phyloP scores from a whole-genome alignment of 768 basidiomycete species.

The Lyophyllum semitale region DNA sequence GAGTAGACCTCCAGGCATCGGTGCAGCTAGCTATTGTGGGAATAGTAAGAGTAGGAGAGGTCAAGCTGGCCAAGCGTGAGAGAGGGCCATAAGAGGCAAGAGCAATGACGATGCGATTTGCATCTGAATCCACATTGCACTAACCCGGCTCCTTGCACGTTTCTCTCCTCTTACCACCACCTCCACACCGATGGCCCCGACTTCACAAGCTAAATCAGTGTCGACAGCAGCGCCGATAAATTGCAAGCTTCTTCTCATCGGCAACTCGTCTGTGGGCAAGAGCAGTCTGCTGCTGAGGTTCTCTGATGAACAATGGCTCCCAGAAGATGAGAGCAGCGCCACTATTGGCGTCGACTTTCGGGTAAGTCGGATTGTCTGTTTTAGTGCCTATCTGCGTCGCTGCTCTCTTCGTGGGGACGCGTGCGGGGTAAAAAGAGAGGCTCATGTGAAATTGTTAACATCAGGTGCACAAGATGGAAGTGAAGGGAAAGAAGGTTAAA shows the following conservation, averaged over 20 bases:
- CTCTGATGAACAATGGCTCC: constrained; percentile 94
- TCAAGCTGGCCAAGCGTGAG: too few species aligned
- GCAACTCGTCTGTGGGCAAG: constrained; percentile 91
- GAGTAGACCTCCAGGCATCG: too few species aligned
- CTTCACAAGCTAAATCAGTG: constrained; percentile 27
- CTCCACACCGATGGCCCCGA: constrained; percentile 31
- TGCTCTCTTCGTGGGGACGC: neutral
- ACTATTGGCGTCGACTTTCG: constrained; percentile 87
- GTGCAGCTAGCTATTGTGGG: too few species aligned
- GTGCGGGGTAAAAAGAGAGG: neutral
- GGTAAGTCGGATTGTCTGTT: constrained; percentile 42
- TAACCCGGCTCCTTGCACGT: neutral
- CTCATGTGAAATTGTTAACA: constrained; percentile 3
- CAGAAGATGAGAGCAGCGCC: constrained; percentile 85
- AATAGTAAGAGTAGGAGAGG: too few species aligned
- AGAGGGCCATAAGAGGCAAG: neutral
- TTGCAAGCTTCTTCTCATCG: constrained; percentile 82
- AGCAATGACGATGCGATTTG: neutral
- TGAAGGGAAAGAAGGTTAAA: constrained; percentile 84
- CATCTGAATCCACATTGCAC: neutral
- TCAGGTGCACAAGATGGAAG: constrained; percentile 87
- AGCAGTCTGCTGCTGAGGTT: constrained; percentile 91
- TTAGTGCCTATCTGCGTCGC: neutral
- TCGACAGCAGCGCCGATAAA: constrained; percentile 54
- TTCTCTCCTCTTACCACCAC: neutral